These are phyloP conservation scores for Lizonia empirigonia DNA, from an alignment of 2,329 filamentous ascomycete genomes.

Conservation along the genomic window DNA sequence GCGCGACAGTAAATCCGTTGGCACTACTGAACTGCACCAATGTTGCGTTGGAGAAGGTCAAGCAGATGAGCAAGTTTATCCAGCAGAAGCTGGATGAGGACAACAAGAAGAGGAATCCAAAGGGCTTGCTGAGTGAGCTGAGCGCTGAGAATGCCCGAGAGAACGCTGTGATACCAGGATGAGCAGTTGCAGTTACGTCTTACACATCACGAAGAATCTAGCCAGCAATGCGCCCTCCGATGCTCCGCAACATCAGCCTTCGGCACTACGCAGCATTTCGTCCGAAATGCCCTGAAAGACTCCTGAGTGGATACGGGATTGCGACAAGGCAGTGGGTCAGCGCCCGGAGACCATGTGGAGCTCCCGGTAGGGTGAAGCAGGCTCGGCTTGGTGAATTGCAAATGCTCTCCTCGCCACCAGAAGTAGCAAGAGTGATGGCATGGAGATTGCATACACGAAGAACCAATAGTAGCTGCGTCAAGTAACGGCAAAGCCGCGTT, in stretches of 20 bases:
- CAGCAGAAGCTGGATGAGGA: constrained; percentile 77
- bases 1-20: constrained; percentile 79
- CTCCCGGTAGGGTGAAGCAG: constrained; percentile 3
- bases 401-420: background rate
- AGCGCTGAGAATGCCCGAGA: constrained; percentile 84
- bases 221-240: constrained; percentile 11
- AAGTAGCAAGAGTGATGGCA: background rate
- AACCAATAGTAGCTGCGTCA: background rate
- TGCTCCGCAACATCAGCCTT: constrained; percentile 1
- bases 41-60: constrained; percentile 76
- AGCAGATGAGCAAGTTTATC: constrained; percentile 76
- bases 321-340: constrained; percentile 7
- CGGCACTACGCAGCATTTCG: constrained; percentile 21
- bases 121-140: constrained; percentile 78
- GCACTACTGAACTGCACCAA: constrained; percentile 76
- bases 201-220: constrained; percentile 24
- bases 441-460: background rate
- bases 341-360: constrained; percentile 9
- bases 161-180: constrained; percentile 29
- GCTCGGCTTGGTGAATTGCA: constrained; percentile 11
- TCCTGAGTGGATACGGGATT: background rate
- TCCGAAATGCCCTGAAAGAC: constrained; percentile 18
- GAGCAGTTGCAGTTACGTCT: constrained; percentile 3
- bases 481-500: background rate
- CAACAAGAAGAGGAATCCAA: constrained; percentile 75